These are phyloP conservation scores for Kodamaea nitidulidarum DNA, from an alignment of 805 yeast genomes.

Conservation along the genomic window DNA sequence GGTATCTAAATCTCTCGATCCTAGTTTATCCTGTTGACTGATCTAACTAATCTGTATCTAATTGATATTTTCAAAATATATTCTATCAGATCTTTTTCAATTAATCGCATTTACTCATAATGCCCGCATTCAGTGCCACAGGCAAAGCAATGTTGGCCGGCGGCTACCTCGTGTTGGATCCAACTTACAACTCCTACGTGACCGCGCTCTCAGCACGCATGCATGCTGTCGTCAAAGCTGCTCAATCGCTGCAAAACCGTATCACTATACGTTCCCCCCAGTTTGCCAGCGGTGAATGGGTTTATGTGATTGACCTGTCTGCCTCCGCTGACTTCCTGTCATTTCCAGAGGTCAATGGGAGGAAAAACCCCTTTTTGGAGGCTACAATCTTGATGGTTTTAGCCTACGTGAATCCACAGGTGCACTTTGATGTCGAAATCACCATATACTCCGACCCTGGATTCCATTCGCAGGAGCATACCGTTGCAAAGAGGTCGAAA, in stretches of 20 bases:
- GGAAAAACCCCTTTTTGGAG: conserved; percentile 69
- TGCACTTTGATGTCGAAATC: conserved; percentile 39
- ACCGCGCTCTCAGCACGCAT: conserved; percentile 87
- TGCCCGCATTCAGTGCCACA: conserved; percentile 78
- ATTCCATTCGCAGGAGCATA: conserved; percentile 72
- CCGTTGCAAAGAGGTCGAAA: conserved; percentile 29
- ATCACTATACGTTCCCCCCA: conserved; percentile 70
- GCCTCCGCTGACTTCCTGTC: neutral
- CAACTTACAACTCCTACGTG: conserved; percentile 68
- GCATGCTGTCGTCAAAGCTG: conserved; percentile 57
- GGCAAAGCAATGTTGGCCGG: conserved; percentile 95
- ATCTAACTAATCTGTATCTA: too few relatives aligned
- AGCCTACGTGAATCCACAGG: conserved; percentile 44
- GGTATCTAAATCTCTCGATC: too few relatives aligned
- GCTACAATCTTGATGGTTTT: conserved; percentile 55
- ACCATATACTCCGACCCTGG: conserved; percentile 81
- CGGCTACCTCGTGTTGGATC: conserved; percentile 87
- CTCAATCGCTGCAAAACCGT: conserved; percentile 5
- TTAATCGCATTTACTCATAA: too few relatives aligned
- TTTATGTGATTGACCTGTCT: conserved; percentile 28
- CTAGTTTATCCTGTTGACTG: too few relatives aligned
- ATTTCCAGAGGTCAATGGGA: conserved; percentile 26
- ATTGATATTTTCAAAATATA: too few relatives aligned
- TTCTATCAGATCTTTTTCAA: too few relatives aligned
- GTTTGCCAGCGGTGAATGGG: conserved; percentile 69